Evolutionary conservation across 345 rosid genomes (phyloP), one percentile per base, ranked within the genome.

Genomic region (Boechera retrofracta): DNA sequence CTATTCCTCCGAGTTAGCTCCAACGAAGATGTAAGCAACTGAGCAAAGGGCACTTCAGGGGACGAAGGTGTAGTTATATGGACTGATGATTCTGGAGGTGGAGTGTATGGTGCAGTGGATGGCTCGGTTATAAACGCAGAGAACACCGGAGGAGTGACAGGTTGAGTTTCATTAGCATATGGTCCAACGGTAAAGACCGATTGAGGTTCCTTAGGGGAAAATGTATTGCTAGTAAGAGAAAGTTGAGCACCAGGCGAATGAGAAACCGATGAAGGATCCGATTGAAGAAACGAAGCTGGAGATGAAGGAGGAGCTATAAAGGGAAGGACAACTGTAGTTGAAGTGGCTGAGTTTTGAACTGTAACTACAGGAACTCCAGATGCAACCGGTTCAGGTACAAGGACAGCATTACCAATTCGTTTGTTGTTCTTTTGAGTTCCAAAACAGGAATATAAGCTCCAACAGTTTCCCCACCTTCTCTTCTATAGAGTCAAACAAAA

Each of bases 301-400:
- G 98, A 94, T 48, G 98, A 92, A 11, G 98, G 98, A 67, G 98
- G 98, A 28, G 98, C 95, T 24, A 92, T 86, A 53, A 94, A 91
- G 16, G 96, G 94, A 41, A 87, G 82, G 4, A 86, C 78, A 24
- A 85, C 41, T 4, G 89, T 61, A 58, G 89, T 85, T 6, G 89
- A 80, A 41, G 79, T 81, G 24, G 86, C 71, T 57, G 67, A 83
- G 82, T 80, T 83, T 49, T 80, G 87, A 53, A 79, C 38, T 13
- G 79, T 48, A 52, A 85, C 71, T 12, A 77, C 83, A 10, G 84
- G 71, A 72, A 73, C 80, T 74, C 85, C 85, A 3, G 84, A 47
- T 56, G 72, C 74, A 71, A 71, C 81, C 7, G 86, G 86, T 69
- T 92, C 97, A 18, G 97, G 92, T 45, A 82, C 86, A 59, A 92